Evolutionary conservation across 352 stramenopile species (phyloP).

Genomic region (Thraustotheca clavata): DNA sequence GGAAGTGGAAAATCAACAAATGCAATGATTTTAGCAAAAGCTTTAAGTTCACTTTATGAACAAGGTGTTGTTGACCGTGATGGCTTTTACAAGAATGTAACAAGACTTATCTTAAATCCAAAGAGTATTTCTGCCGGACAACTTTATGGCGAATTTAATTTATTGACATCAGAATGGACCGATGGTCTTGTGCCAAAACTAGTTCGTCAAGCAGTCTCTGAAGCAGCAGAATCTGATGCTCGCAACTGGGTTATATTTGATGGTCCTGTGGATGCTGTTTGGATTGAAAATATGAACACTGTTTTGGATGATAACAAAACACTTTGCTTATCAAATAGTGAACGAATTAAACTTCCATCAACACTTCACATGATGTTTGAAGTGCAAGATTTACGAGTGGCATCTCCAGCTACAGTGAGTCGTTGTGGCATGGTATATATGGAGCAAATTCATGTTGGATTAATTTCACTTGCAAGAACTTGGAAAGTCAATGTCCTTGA

Average conservation of each 20-base stretch:
- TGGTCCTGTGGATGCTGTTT: conserved; percentile 85
- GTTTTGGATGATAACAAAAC: conserved; percentile 87
- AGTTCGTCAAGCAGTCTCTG: conserved; percentile 81
- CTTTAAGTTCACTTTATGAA: conserved; percentile 62
- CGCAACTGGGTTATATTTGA: conserved; percentile 90
- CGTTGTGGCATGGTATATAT: conserved; percentile 91
- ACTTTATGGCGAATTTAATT: conserved; percentile 91
- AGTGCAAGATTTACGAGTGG: conserved; percentile 83
- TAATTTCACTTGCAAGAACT: conserved; percentile 58
- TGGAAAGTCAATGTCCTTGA: conserved; percentile 73
- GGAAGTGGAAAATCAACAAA: conserved; percentile 86
- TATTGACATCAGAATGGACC: conserved; percentile 92
- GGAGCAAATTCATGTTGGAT: conserved; percentile 80
- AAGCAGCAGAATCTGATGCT: conserved; percentile 67
- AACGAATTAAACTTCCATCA: conserved; percentile 79
- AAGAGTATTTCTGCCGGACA: conserved; percentile 95
- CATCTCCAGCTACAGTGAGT: conserved; percentile 82
- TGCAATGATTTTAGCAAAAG: conserved; percentile 58
- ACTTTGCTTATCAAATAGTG: conserved; percentile 76
- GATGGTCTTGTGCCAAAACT: conserved; percentile 90
- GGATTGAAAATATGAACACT: conserved; percentile 92
- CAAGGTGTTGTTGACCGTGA: conserved; percentile 77
- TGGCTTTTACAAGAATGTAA: conserved; percentile 83
- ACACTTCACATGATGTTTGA: conserved; percentile 92
- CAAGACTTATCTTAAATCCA: conserved; percentile 86